Percentiles rank a stretch among this genome's conserved stretches.
These are phyloP conservation scores for Globisporangium paddicum DNA, from an alignment of 352 stramenopile species.

Conservation along the genomic window DNA sequence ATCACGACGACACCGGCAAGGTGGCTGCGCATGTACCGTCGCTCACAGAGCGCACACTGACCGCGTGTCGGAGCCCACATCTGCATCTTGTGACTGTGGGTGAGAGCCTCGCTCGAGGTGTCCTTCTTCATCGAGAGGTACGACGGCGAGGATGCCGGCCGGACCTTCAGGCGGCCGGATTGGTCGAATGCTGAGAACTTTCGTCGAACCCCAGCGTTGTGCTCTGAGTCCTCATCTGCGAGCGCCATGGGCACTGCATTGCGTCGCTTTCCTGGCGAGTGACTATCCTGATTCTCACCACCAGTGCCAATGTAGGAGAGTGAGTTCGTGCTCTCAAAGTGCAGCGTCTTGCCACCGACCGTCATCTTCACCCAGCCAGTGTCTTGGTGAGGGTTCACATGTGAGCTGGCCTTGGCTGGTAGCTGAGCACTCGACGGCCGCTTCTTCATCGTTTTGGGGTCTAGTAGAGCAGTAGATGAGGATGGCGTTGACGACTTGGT, in stretches of 20 bases:
- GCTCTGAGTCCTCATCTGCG: not conserved
- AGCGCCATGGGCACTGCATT: constrained; percentile 16
- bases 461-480: not conserved
- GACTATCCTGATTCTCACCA: not conserved
- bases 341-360: constrained; percentile 28
- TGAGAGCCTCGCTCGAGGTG: not conserved
- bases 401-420: not conserved
- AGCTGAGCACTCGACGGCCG: constrained; percentile 24
- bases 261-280: constrained; percentile 3
- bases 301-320: not conserved
- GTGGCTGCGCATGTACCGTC: constrained; percentile 36
- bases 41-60: constrained; percentile 38
- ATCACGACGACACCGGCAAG: constrained; percentile 38
- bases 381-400: not conserved
- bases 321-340: constrained; percentile 27
- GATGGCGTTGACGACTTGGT: not conserved
- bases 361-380: constrained; percentile 36
- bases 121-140: not conserved
- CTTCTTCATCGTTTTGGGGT: constrained; percentile 1
- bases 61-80: constrained; percentile 25
- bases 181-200: not conserved
- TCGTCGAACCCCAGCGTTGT: not conserved
- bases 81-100: not conserved
- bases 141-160: constrained; percentile 8
- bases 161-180: constrained; percentile 6